Evolutionary conservation across 352 stramenopile species (phyloP).

Genomic region (Globisporangium cystogenes): DNA sequence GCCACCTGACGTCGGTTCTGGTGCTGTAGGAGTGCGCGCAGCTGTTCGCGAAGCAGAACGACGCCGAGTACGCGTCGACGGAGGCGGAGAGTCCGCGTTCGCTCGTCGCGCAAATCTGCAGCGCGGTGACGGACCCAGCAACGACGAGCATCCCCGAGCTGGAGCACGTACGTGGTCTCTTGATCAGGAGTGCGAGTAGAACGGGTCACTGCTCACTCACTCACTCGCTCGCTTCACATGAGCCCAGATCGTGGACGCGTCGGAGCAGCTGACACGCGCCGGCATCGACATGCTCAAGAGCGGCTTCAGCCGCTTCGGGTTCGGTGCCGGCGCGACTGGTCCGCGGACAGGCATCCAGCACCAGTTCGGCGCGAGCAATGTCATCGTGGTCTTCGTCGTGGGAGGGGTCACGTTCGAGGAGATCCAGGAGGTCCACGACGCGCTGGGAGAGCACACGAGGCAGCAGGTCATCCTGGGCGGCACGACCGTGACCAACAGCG

Average conservation of each 20-base stretch:
- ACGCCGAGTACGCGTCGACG: slow-evolving; percentile 14
- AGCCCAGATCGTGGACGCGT: slow-evolving; percentile 63
- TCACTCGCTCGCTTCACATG: background rate
- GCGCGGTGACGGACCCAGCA: slow-evolving; percentile 27
- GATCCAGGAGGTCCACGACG: slow-evolving; percentile 63
- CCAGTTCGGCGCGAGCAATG: slow-evolving; percentile 29
- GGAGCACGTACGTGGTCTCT: slow-evolving; percentile 32
- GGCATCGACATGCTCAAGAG: slow-evolving; percentile 79
- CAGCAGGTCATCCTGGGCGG: slow-evolving; percentile 67
- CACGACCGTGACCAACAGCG: slow-evolving; percentile 68
- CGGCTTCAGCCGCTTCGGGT: slow-evolving; percentile 79
- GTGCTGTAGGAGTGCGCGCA: slow-evolving; percentile 58
- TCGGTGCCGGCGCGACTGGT: slow-evolving; percentile 24
- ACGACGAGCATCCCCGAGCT: slow-evolving; percentile 26
- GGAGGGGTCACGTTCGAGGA: slow-evolving; percentile 78
- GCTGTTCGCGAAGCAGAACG: slow-evolving; percentile 36
- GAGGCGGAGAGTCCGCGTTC: slow-evolving; percentile 17
- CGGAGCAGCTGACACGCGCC: slow-evolving; percentile 66
- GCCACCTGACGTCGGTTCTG: background rate
- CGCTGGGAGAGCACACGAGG: slow-evolving; percentile 34
- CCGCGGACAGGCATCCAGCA: slow-evolving; percentile 12
- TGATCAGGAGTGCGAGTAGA: background rate
- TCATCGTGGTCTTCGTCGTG: slow-evolving; percentile 70
- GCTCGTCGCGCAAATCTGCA: slow-evolving; percentile 44
- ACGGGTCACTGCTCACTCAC: background rate